Evolutionary conservation across 2,329 filamentous ascomycete species (phyloP).

Genomic region (Aspergillus melleus): DNA sequence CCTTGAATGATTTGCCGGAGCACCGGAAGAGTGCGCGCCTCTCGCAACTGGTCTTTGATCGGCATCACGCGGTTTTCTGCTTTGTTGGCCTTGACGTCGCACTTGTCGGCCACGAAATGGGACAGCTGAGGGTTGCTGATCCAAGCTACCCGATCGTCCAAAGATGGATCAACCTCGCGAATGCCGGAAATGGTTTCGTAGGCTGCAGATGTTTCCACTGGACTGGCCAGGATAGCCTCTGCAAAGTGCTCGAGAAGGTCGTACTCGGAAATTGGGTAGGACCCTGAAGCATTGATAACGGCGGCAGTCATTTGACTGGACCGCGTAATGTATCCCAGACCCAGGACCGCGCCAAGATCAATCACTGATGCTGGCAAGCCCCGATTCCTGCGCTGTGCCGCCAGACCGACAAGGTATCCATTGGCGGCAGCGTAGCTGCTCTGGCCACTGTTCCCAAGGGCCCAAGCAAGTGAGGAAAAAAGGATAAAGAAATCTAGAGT

Average conservation of each 20-base stretch:
- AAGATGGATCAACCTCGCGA: background rate
- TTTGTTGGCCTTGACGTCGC: background rate
- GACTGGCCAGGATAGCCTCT: background rate
- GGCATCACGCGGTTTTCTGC: background rate
- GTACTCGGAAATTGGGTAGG: background rate
- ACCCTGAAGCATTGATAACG: background rate
- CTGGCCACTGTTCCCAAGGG: slow-evolving; percentile 11
- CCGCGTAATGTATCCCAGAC: slow-evolving; percentile 2
- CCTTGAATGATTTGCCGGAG: background rate
- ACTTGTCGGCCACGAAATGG: slow-evolving; percentile 1
- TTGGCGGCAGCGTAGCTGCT: slow-evolving; percentile 14
- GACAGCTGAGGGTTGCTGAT: slow-evolving; percentile 5
- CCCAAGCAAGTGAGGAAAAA: slow-evolving; percentile 4
- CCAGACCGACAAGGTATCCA: slow-evolving; percentile 4
- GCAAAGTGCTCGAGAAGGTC: background rate
- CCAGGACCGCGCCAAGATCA: slow-evolving; percentile 6
- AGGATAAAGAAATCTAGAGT: slow-evolving; percentile 17
- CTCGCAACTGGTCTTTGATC: background rate
- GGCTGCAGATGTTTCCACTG: background rate
- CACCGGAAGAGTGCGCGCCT: background rate
- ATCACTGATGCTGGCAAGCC: slow-evolving; percentile 7
- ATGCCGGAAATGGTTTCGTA: background rate
- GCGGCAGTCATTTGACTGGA: background rate
- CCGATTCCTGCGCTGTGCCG: background rate
- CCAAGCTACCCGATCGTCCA: background rate